A percentile compares a stretch with the other conserved stretches of the same genome.
Conservation (phyloP, 495 filamentous ascomycete species). For the Neurospora sp. region DNA sequence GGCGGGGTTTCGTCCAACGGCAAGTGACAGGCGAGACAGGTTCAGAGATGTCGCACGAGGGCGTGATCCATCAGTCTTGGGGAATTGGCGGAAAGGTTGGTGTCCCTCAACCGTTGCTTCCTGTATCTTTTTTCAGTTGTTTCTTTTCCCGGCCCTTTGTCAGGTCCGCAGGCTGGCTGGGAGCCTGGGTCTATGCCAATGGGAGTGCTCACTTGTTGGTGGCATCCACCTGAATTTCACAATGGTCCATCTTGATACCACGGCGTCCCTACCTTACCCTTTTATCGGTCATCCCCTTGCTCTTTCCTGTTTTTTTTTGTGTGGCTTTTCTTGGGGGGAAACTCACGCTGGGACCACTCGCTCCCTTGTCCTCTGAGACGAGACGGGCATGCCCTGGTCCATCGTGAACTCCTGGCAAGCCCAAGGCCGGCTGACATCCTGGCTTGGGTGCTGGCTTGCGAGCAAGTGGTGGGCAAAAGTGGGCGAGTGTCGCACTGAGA, state of each 20-base stretch:
- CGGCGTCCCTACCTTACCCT: not conserved
- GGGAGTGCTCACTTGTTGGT: not conserved
- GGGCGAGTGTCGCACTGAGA: not conserved
- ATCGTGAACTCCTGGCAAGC: not conserved
- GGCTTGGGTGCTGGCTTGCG: not conserved
- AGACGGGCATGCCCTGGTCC: not conserved
- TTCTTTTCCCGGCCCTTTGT: not conserved
- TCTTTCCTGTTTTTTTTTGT: not conserved
- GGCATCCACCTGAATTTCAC: not conserved
- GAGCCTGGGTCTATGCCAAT: not conserved
- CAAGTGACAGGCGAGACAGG: slow-evolving; percentile 16
- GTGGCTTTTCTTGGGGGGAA: not conserved
- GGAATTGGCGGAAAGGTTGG: slow-evolving; percentile 6
- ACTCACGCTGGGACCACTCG: not conserved
- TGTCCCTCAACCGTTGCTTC: not conserved
- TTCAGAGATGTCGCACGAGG: slow-evolving; percentile 6
- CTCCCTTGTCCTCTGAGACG: not conserved
- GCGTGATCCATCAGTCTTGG: slow-evolving; percentile 10
- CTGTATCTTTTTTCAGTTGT: not conserved
- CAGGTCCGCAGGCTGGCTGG: not conserved
- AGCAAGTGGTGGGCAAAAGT: not conserved
- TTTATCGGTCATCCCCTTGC: not conserved
- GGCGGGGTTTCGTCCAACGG: slow-evolving; percentile 15
- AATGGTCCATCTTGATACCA: not conserved
- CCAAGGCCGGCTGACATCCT: not conserved